Conservation (phyloP, 495 filamentous ascomycete genomes). For the Penicillium goetzii region DNA sequence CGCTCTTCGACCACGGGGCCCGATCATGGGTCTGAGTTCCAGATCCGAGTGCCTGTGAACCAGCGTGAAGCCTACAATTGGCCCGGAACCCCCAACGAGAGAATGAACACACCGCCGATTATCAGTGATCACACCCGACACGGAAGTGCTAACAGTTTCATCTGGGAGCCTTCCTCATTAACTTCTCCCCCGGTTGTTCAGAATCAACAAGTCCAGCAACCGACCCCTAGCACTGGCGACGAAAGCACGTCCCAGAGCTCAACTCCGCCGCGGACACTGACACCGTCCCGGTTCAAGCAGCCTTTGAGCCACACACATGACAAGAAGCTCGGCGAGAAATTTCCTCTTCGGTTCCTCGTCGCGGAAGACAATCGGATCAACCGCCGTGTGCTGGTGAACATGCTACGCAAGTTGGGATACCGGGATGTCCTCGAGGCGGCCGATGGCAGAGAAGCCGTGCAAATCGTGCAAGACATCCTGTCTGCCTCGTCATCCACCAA, state of each 20-base stretch:
- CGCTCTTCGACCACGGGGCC: conserved; percentile 70
- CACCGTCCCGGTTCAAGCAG: conserved; percentile 23
- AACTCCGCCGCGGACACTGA: conserved; percentile 32
- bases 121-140: conserved; percentile 29
- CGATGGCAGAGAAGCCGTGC: conserved; percentile 74
- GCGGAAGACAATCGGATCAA: conserved; percentile 84
- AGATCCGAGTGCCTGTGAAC: conserved; percentile 68
- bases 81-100: conserved; percentile 45
- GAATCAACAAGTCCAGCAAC: conserved; percentile 37
- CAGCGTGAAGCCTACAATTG: conserved; percentile 48
- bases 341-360: conserved; percentile 71
- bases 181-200: conserved; percentile 29
- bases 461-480: conserved; percentile 56
- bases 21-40: conserved; percentile 71
- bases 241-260: conserved; percentile 36
- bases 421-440: conserved; percentile 66
- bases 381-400: conserved; percentile 70
- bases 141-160: conserved; percentile 31
- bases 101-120: conserved; percentile 33
- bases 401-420: conserved; percentile 74
- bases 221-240: conserved; percentile 40
- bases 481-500: conserved; percentile 26
- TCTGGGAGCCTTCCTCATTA: conserved; percentile 27
- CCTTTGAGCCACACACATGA: conserved; percentile 40
- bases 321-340: conserved; percentile 56